Evolutionary conservation across 2,329 filamentous ascomycete species (phyloP).

Genomic region (Rhynchosporium graminicola): DNA sequence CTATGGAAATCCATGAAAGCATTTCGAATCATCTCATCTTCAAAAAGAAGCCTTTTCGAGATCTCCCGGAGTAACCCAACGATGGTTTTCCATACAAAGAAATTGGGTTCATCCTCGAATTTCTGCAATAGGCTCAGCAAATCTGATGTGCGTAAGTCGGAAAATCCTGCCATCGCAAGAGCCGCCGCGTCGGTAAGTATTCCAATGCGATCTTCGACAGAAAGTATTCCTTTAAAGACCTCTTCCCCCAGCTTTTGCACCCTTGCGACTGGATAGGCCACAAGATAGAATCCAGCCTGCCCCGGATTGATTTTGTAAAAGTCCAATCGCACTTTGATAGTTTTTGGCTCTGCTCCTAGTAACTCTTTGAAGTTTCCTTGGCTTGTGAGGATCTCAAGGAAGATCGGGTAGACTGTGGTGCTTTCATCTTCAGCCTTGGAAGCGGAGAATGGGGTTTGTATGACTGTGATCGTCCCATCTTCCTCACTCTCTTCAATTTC

Average conservation of each 20-base stretch:
- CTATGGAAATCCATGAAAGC: conserved; percentile 17
- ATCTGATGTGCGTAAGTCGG: conserved; percentile 12
- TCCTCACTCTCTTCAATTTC: conserved; percentile 57
- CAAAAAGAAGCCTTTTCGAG: conserved; percentile 18
- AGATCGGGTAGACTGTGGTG: conserved; percentile 64
- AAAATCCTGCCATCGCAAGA: conserved; percentile 45
- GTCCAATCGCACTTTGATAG: conserved; percentile 44
- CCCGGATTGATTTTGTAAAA: conserved; percentile 74
- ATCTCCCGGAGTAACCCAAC: conserved; percentile 13
- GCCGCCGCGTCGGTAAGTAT: conserved; percentile 70
- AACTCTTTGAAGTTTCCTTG: conserved; percentile 46
- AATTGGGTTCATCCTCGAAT: conserved; percentile 23
- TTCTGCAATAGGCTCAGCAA: conserved; percentile 22
- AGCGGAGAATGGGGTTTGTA: conserved; percentile 69
- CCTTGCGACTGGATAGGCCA: conserved; percentile 63
- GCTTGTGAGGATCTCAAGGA: conserved; percentile 65
- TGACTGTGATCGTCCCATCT: conserved; percentile 56
- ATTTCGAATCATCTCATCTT: conserved; percentile 11
- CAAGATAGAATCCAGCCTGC: conserved; percentile 68
- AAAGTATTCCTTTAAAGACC: conserved; percentile 53
- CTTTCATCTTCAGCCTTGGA: conserved; percentile 64
- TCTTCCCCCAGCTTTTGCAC: conserved; percentile 66
- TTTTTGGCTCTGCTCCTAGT: conserved; percentile 6
- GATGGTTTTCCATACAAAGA: conserved; percentile 25
- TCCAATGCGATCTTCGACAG: conserved; percentile 67